Base-by-base conservation (phyloP, 202 grass and related monocot genomes). In the Digitaria exilis region DNA sequence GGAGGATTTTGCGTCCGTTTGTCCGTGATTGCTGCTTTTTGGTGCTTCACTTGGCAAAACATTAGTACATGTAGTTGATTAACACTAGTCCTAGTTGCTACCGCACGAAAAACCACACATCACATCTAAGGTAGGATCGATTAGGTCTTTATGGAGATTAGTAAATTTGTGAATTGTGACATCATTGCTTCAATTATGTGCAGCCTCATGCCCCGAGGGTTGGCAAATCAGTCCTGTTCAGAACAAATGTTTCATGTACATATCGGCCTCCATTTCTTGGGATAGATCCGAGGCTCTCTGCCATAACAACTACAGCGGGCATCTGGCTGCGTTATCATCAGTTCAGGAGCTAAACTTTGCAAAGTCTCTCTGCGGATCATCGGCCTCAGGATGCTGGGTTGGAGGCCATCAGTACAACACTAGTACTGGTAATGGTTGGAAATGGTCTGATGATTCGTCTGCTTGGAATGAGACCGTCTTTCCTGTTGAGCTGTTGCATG, bases 351-450 rank as follows among this genome's bases (percentile, higher is more conserved):
- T 95, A 45, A 91, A 45, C 44, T 90, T 98, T 17, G 83, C 70
- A 14, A 88, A 70, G 35, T 90, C 79, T 71, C 61, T 98, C 12
- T 95, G 96, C 62, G 73, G 67, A 28, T 62, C 81, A 54, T 87
- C 81, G 66, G 70, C 62, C 67, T 81, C 61, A 1, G 92, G 96
- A 13, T 98, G 96, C 58, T 98, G 96, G 95, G 87, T 95, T 60
- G 90, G 95, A 82, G 90, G 88, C 55, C 82, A 45, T 61, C 76
- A 28, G 41, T 80, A 88, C 75, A 93, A 87, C 62, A 76, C 52
- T 37, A 79, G 76, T 65, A 45, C 70, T 11, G 69, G 57, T 31
- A 22, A 16, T n/a, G 56, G 69, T 14, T 96, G 93, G 93, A 93
- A 87, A 93, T 95, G 90, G 86, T 93, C 90, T 0, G 84, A 91